Conservation (phyloP, 768 basidiomycete genomes). For the Russula sp. region DNA sequence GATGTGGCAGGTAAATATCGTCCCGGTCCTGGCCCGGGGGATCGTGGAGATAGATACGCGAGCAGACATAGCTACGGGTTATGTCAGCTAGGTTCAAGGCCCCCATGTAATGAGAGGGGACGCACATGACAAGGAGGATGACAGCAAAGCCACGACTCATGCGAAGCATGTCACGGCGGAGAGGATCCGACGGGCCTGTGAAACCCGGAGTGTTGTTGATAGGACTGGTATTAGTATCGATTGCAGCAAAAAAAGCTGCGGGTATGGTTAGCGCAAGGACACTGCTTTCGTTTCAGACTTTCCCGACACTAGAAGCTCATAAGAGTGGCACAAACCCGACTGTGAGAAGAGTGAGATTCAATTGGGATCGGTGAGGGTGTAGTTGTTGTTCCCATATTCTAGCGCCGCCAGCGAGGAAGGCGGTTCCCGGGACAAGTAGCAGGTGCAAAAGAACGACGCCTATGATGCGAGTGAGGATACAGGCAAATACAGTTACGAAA, state of each 20-base stretch:
- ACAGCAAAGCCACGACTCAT: constrained; percentile 63
- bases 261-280: constrained; percentile 59
- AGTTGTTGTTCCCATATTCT: constrained; percentile 59
- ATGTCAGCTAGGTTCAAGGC: constrained; percentile 1
- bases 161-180: constrained; percentile 41
- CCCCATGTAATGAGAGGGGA: neutral
- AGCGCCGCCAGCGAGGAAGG: constrained; percentile 69
- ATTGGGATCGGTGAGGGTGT: constrained; percentile 54
- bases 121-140: constrained; percentile 53
- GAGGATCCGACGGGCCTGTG: constrained; percentile 35
- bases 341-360: constrained; percentile 62
- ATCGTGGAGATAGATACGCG: constrained; percentile 62
- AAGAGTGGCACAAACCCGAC: constrained; percentile 44
- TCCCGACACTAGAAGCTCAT: neutral
- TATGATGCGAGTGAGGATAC: constrained; percentile 20
- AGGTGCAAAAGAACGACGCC: constrained; percentile 71
- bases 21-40: constrained; percentile 56
- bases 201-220: constrained; percentile 17
- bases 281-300: constrained; percentile 28
- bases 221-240: constrained; percentile 35
- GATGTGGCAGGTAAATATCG: constrained; percentile 35
- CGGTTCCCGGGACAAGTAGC: constrained; percentile 59
- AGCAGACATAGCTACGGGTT: constrained; percentile 47
- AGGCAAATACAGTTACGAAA: neutral
- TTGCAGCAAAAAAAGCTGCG: constrained; percentile 58